A percentile compares a stretch with the other conserved stretches of the same genome.
phyloP scores from a whole-genome alignment of 2,329 filamentous ascomycete genomes.

The Colletotrichum caudatum region DNA sequence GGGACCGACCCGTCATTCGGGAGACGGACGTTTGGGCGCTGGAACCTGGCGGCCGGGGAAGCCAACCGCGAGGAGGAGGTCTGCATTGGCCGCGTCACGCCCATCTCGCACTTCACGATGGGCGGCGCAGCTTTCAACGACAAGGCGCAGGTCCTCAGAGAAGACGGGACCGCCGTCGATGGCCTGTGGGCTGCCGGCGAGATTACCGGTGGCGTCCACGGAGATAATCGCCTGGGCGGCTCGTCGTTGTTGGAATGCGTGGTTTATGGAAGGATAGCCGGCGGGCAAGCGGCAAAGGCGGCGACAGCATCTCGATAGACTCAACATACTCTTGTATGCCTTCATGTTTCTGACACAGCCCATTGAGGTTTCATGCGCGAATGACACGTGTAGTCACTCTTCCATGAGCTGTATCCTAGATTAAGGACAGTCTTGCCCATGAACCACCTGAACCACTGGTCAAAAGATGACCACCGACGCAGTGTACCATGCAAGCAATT shows the following conservation, averaged over 20 bases:
- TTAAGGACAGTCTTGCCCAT: neutral
- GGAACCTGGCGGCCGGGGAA: conserved; percentile 60
- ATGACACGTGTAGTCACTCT: neutral
- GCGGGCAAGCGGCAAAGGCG: conserved; percentile 57
- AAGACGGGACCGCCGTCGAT: conserved; percentile 55
- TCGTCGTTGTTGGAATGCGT: conserved; percentile 73
- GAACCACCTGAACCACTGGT: too few species aligned
- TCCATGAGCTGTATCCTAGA: neutral
- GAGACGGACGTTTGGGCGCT: conserved; percentile 65
- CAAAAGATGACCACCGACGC: neutral
- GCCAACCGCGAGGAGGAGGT: conserved; percentile 63
- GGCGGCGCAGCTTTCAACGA: conserved; percentile 70
- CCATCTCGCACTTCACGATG: conserved; percentile 76
- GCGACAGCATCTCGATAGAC: neutral
- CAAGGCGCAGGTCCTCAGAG: conserved; percentile 62
- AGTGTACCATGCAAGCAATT: neutral
- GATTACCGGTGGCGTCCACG: conserved; percentile 73
- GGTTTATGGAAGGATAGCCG: conserved; percentile 71
- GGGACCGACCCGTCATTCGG: conserved; percentile 58
- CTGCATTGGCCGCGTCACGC: conserved; percentile 70
- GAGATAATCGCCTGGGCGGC: conserved; percentile 71
- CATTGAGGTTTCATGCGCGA: neutral
- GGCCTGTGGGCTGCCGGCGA: conserved; percentile 74
- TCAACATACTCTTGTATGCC: neutral
- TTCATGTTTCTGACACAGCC: neutral